Base-by-base conservation (phyloP, 345 rosid genomes). In the Hevea brasiliensis region DNA sequence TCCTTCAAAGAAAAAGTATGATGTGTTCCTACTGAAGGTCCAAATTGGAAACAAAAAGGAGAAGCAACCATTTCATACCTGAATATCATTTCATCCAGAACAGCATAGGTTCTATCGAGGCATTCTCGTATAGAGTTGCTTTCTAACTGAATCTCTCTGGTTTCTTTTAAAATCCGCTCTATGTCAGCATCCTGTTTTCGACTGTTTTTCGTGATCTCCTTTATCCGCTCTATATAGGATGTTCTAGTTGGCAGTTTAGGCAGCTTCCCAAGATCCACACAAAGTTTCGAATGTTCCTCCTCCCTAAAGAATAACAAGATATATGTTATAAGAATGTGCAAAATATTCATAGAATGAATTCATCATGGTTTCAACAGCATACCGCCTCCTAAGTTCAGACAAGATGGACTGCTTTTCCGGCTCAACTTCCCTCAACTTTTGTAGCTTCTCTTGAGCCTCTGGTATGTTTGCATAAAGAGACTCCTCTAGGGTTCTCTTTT, bases 61-160 rank as follows among this genome's bases (percentile, higher is more conserved):
- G 37, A 29, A 18, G 48, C 10, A 29, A 60, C 4, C 41, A 20
- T 20, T 60, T 78, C 64, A 53, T 80, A 89, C 96, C 96, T 89
- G 87, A 84, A 86, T 23, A 89, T 82, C 71, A 90, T 82, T 75
- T 94, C 98, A 82, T 94, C 97, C 23, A 86, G 82, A 64, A 94
- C 85, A 47, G 93, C 87, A 79, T 85, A 89, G 35, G 93, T 87
- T 65, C 97, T 89, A 81, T 89, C 89, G 70, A 94, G 93, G 69
- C 97, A 85, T 72, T 92, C 98, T 82, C 74, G 94, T 65, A 92
- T 89, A 71, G 88, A 84, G 75, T 94, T 94, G 75, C 97, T 94
- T 76, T 94, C 92, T 74, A 89, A 65, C 78, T 94, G 97, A 70
- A 94, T 87, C 81, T 81, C 91, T 84, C 96, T 87, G 20, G 92